These are phyloP conservation scores for Solanum infundibuliforme DNA, from an alignment of 257 asterid genomes.

Conservation along the genomic window DNA sequence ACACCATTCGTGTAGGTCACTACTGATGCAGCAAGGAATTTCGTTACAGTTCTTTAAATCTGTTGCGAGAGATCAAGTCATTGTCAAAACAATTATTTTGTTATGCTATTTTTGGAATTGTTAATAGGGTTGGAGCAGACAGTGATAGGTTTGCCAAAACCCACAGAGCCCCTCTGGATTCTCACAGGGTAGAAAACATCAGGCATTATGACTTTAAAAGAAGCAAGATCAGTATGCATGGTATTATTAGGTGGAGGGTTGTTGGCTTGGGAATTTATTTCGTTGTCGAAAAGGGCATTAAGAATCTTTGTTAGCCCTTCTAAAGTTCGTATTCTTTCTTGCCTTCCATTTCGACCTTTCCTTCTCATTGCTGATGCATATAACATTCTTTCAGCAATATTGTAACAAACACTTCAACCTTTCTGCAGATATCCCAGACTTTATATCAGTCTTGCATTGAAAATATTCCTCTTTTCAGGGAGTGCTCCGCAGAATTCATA, in stretches of 20 bases:
- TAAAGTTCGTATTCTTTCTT: neutral
- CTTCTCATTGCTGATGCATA: neutral
- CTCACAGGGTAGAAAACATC: neutral
- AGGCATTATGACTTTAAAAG: neutral
- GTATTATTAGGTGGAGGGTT: neutral
- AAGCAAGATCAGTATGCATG: neutral
- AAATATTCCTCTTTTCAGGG: slow-evolving; percentile 61
- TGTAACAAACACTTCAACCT: neutral
- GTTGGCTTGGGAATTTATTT: neutral
- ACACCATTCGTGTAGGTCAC: neutral
- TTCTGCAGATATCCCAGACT: slow-evolving; percentile 68
- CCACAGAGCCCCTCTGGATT: neutral
- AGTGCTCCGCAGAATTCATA: slow-evolving; percentile 75
- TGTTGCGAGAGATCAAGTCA: neutral
- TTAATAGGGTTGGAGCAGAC: neutral
- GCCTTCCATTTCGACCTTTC: neutral
- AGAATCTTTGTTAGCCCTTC: neutral
- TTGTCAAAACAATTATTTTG: neutral
- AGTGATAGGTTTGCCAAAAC: neutral
- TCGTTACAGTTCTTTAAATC: neutral
- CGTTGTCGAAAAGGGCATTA: neutral
- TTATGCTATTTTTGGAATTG: neutral
- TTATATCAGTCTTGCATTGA: slow-evolving; percentile 58
- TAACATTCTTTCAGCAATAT: neutral
- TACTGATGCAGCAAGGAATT: neutral